Evolutionary conservation across 768 basidiomycete species (phyloP).

Genomic region (Tubosaeta sp.): DNA sequence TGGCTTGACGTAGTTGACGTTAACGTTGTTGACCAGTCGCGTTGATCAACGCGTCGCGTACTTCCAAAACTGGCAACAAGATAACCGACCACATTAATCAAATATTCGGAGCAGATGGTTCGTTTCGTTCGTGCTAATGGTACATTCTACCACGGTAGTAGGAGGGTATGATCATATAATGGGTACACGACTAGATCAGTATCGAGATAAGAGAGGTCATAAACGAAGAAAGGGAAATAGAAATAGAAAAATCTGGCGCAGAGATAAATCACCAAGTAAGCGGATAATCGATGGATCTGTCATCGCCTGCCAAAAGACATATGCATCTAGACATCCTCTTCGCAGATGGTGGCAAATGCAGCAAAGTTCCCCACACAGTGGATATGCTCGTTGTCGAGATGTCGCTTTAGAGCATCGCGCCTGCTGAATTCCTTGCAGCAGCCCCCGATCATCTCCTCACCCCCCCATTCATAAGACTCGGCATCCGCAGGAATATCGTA

Average conservation of each 20-base stretch:
- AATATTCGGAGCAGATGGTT: background rate
- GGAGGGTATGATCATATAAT: constrained; percentile 9
- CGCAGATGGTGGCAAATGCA: constrained; percentile 23
- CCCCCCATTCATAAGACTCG: constrained; percentile 25
- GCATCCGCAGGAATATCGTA: constrained; percentile 21
- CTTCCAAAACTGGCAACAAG: constrained; percentile 12
- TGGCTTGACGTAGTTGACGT: constrained; percentile 6
- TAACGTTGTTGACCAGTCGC: background rate
- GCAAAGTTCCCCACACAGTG: constrained; percentile 31
- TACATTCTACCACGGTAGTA: constrained; percentile 11
- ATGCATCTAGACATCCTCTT: constrained; percentile 20
- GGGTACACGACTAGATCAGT: constrained; percentile 11
- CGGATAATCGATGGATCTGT: background rate
- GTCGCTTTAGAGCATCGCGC: constrained; percentile 39
- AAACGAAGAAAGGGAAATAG: background rate
- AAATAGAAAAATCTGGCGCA: constrained; percentile 5
- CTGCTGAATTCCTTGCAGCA: constrained; percentile 36
- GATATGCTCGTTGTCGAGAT: constrained; percentile 35
- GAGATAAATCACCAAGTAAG: background rate
- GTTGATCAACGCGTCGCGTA: constrained; percentile 12
- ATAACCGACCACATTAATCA: background rate
- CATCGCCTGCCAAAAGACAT: constrained; percentile 5
- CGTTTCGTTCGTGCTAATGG: constrained; percentile 11
- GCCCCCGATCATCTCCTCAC: constrained; percentile 33
- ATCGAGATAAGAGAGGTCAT: constrained; percentile 2